Base-by-base conservation (phyloP, 2,329 filamentous ascomycete genomes). In the Leptographium lundbergii region DNA sequence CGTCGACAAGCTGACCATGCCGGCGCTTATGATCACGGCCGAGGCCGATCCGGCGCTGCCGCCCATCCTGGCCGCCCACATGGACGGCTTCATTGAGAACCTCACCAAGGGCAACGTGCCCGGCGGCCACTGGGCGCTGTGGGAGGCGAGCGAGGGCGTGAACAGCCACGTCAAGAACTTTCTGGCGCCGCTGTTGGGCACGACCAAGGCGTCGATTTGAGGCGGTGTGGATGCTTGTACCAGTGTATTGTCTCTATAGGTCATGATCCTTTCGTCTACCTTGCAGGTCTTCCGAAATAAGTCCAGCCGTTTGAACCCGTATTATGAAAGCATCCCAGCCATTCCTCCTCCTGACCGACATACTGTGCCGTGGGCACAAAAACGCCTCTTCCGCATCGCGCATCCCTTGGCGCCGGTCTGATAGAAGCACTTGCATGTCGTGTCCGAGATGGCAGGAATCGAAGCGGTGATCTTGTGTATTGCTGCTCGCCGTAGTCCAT, bases 111-210 rank as follows among this genome's bases (percentile, higher is more conserved):
- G 74, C 10, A 81, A 88, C 69, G 85, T 96, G 9, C 58, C 85
- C 42, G 79, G 86, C 0, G 76, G 79, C 22, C 94, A 97, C 72
- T 97, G 92, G 92, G 88, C 86, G 53, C 73, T 95, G 68, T 85
- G 83, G 76, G 82, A 96, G 75, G 81, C 81, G 63, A 79, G 86
- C 0, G 80, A 77, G 25, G 81, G 86, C 65, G 81, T 89, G 3
- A 96, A 96, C 70, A 70, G 68, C 56, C 74, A 84, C 61, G 77
- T 96, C 65, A 77, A 74, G 59, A 76, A 79, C 60, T 96, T 91
- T 81, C 64, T 95, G 61, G 77, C 80, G 60, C 73, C 72, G 19
- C 77, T 85, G 51, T 59, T 75, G 27, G 68, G 68, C 39, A 65
- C 6, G 42, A 32, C 25, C 9, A 73, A 72, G 69, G 69, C 72